These are phyloP conservation scores for Zygotorulaspora mrakii DNA, from an alignment of 1,139 yeast species.

Conservation along the genomic window DNA sequence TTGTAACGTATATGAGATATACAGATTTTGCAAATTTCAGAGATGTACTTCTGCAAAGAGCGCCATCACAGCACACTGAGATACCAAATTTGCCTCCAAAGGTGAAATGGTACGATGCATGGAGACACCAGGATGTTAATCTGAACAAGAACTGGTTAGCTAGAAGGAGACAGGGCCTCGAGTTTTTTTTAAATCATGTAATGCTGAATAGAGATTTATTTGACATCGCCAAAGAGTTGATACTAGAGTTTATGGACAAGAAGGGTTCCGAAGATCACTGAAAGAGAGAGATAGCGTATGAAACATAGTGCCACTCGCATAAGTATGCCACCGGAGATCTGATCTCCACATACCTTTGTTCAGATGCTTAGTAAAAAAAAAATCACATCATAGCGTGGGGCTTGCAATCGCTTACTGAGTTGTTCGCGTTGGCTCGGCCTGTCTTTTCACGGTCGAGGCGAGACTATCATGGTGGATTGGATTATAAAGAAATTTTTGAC, in stretches of 20 bases:
- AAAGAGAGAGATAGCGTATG: too few species aligned
- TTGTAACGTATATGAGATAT: constrained; percentile 29
- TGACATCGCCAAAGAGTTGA: constrained; percentile 19
- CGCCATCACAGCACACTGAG: constrained; percentile 11
- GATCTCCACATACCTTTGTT: too few species aligned
- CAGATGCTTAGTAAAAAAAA: too few species aligned
- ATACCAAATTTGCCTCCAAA: constrained; percentile 31
- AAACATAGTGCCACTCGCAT: too few species aligned
- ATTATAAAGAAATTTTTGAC: neutral
- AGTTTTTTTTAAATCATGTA: constrained; percentile 30
- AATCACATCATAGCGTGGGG: too few species aligned
- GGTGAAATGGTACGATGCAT: constrained; percentile 33
- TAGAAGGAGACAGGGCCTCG: constrained; percentile 32
- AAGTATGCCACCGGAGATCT: too few species aligned
- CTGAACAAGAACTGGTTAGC: constrained; percentile 30
- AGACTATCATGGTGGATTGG: constrained; percentile 1
- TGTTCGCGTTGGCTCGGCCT: neutral
- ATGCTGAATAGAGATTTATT: constrained; percentile 24
- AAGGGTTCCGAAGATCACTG: neutral
- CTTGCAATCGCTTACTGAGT: too few species aligned
- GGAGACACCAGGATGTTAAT: constrained; percentile 30
- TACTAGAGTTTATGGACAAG: constrained; percentile 18
- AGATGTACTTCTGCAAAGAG: constrained; percentile 14
- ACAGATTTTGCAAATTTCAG: constrained; percentile 29
- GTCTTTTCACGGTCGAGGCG: constrained; percentile 1